phyloP scores from a whole-genome alignment of 306 rosid genomes.

The Dalbergia cochinchinensis region DNA sequence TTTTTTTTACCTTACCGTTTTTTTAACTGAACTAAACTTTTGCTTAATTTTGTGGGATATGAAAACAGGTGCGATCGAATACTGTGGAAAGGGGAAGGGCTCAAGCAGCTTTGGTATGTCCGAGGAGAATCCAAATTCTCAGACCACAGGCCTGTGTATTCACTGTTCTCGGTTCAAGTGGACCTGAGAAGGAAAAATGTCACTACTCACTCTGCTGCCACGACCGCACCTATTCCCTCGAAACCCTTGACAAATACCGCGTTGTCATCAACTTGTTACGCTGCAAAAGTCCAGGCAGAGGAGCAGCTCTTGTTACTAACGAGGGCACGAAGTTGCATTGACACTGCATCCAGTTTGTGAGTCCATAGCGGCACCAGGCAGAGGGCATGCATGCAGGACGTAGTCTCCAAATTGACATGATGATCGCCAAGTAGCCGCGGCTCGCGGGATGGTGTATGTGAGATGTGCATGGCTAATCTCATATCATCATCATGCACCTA shows the following conservation, averaged over 20 bases:
- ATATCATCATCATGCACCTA: background rate
- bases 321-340: conserved; percentile 52
- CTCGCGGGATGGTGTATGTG: conserved; percentile 10
- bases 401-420: background rate
- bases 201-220: conserved; percentile 7
- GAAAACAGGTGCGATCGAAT: conserved; percentile 89
- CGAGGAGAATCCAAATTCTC: conserved; percentile 94
- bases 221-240: background rate
- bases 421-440: background rate
- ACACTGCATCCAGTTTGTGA: conserved; percentile 35
- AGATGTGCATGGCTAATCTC: background rate
- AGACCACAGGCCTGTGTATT: conserved; percentile 91
- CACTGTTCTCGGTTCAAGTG: conserved; percentile 66
- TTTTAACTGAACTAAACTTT: background rate
- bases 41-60: background rate
- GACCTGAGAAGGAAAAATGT: conserved; percentile 49
- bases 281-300: conserved; percentile 81
- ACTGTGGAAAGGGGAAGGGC: conserved; percentile 88
- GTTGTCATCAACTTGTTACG: conserved; percentile 55
- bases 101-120: conserved; percentile 75
- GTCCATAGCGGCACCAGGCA: background rate
- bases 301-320: conserved; percentile 72
- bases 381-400: background rate
- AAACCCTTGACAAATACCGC: conserved; percentile 50
- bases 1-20: background rate